Percentiles rank a stretch among this genome's conserved stretches.
Conservation (phyloP, 768 basidiomycete species). For the Lactarius psammicola region DNA sequence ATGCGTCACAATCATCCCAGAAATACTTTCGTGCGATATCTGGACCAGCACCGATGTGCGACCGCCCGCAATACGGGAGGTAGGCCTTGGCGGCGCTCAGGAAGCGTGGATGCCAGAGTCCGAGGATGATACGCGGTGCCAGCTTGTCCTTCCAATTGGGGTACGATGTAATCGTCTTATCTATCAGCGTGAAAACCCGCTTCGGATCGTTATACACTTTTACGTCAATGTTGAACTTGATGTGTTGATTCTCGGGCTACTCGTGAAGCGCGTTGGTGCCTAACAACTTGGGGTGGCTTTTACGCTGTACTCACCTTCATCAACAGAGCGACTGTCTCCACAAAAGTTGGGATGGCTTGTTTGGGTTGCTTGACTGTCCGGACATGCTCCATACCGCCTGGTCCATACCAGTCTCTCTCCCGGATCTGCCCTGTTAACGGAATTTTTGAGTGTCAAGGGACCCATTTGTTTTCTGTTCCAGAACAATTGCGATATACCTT, state of each 20-base stretch:
- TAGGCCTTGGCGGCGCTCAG: constrained; percentile 68
- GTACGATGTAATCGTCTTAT: constrained; percentile 60
- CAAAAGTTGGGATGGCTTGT: constrained; percentile 91
- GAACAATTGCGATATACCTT: constrained; percentile 46
- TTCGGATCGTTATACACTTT: constrained; percentile 91
- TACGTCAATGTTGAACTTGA: constrained; percentile 86
- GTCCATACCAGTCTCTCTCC: constrained; percentile 48
- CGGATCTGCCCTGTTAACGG: constrained; percentile 52
- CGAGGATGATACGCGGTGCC: constrained; percentile 77
- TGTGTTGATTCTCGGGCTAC: constrained; percentile 72
- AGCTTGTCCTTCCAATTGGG: constrained; percentile 70
- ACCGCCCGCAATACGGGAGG: constrained; percentile 80
- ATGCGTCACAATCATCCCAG: constrained; percentile 82
- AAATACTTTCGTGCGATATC: constrained; percentile 80
- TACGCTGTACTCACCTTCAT: constrained; percentile 56
- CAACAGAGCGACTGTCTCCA: constrained; percentile 73
- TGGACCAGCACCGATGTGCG: constrained; percentile 78
- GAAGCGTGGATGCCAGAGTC: constrained; percentile 92
- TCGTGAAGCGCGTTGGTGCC: constrained; percentile 15
- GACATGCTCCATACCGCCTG: constrained; percentile 65
- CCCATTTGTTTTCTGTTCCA: not conserved
- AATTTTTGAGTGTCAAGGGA: constrained; percentile 24
- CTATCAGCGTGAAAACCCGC: constrained; percentile 79
- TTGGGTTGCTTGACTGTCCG: constrained; percentile 76
- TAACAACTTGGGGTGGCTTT: constrained; percentile 17